Evolutionary conservation across 1,284 basidiomycete species (phyloP), one percentile per base, ranked within the genome.

Genomic region (Trichosporon sp.): DNA sequence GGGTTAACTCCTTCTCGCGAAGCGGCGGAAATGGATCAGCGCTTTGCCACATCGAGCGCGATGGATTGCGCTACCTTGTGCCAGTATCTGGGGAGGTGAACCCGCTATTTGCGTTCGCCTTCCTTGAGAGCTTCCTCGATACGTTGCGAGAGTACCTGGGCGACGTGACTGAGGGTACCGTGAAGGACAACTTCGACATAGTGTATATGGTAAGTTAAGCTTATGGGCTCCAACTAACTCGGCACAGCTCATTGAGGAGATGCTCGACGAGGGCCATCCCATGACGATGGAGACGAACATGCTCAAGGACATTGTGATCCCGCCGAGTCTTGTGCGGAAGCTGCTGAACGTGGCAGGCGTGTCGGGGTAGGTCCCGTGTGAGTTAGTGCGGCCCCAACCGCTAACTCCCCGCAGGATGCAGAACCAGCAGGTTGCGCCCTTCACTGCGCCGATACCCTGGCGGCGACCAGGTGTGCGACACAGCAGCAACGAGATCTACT

Each of bases 371-470:
- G 84, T 32, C 4, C 8, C 6, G 26, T 26, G 5, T 37, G 35
- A 37, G 35, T 14, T 5, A 26, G 26, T 26, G 26, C 26, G 26
- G 26, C 26, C 26, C 5, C 7, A n/a, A 26, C 26, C 26, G 26
- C 6, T 35, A 35, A 35, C 31, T 32, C 26, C 31, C 6, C 12
- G 14, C 78, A 88, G 70, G 70, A 84, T 73, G 79, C 85, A 79
- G 77, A 77, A 70, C 38, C 79, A 79, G 4, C 79, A 80, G 43
- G 86, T 90, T 0, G 89, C 91, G 14, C 91, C 93, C 0, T 96
- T 98, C 78, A 90, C 93, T 1, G 94, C 93, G 5, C 92, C 94
- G 0, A 96, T 98, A 80, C 94, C 95, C 4, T 98, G 96, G 96
- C 88, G 96, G 66, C 92, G 92, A 77, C 88, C 91, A 2, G 92